Base-by-base conservation (phyloP, 768 basidiomycete species). In the Mycena indigotica region DNA sequence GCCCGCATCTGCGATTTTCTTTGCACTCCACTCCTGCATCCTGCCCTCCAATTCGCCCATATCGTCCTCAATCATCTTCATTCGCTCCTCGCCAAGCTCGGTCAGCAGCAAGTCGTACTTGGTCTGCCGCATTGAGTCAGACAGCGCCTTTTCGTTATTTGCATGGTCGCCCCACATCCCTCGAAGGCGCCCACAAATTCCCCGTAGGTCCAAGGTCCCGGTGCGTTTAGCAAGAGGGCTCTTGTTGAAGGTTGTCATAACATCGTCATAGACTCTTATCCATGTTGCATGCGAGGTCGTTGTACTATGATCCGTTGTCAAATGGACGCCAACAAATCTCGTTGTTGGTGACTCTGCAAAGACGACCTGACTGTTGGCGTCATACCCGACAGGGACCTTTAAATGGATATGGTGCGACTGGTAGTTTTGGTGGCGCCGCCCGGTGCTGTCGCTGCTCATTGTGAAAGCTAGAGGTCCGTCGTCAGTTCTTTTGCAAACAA, bases 111-210 rank as follows among this genome's bases (percentile, higher is more conserved):
- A 17, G 28, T 57, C 56, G 48, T 26, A 26, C 23, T 49, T 49
- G 12, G 10, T 4, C 24, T 26, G 5, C 52, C 44, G 38, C 52
- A 30, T 16, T 39, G 12, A 12, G 21, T 56, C 55, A 17, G 45
- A 26, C 16, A 52, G 28, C 24, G 50, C 50, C 21, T 49, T 49
- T 26, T 49, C 48, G 28, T 29, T 45, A 24, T 46, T 55, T 15
- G 53, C 53, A 23, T 55, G 53, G 53, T 55, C 53, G 23, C 53
- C 44, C 26, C 53, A 55, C 53, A 55, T 55, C 25, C 53, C 40
- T 2, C 40, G 40, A 26, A 44, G 41, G n/a, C 41, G 12, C 41
- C 13, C 8, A 13, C 13, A 13, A 21, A 44, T 6, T 19, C 5
- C 23, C 8, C 40, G 19, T 12, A 55, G 40, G 40, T 55, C 40